A percentile compares a stretch with the other conserved stretches of the same genome.
Conservation (phyloP, 2,329 filamentous ascomycete genomes). For the Aspergillus sp. region DNA sequence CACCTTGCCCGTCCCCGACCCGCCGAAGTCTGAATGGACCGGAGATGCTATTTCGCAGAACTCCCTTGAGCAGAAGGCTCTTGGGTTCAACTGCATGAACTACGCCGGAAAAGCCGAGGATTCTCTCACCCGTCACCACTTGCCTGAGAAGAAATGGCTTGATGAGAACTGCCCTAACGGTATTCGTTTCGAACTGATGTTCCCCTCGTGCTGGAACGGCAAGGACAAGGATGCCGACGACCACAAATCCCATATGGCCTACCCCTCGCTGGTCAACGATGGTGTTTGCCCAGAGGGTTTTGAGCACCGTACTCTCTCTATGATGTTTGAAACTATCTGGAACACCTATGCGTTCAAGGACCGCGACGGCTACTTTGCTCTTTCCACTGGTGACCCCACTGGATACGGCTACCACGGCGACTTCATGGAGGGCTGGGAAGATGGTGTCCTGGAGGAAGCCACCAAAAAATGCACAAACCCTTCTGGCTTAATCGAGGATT, state of each 20-base stretch:
- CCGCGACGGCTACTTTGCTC: conserved; percentile 66
- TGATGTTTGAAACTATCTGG: conserved; percentile 88
- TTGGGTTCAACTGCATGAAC: conserved; percentile 96
- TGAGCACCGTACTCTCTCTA: conserved; percentile 65
- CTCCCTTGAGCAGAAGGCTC: conserved; percentile 72
- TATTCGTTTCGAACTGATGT: conserved; percentile 79
- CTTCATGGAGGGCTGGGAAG: conserved; percentile 77
- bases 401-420: conserved; percentile 76
- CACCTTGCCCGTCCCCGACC: conserved; percentile 65
- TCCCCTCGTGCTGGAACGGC: conserved; percentile 88
- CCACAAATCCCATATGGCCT: conserved; percentile 69
- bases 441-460: conserved; percentile 67
- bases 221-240: conserved; percentile 55
- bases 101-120: conserved; percentile 66
- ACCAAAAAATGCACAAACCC: conserved; percentile 71
- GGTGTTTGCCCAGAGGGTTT: conserved; percentile 73
- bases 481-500: conserved; percentile 70
- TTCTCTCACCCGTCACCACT: conserved; percentile 75
- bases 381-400: conserved; percentile 75
- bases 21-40: conserved; percentile 70
- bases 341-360: conserved; percentile 65
- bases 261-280: conserved; percentile 72
- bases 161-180: conserved; percentile 82
- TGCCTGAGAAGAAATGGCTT: conserved; percentile 77
- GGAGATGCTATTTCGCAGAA: conserved; percentile 61